These are phyloP conservation scores for Dactylonectria estremocensis DNA, from an alignment of 2,329 filamentous ascomycete species.

Conservation along the genomic window DNA sequence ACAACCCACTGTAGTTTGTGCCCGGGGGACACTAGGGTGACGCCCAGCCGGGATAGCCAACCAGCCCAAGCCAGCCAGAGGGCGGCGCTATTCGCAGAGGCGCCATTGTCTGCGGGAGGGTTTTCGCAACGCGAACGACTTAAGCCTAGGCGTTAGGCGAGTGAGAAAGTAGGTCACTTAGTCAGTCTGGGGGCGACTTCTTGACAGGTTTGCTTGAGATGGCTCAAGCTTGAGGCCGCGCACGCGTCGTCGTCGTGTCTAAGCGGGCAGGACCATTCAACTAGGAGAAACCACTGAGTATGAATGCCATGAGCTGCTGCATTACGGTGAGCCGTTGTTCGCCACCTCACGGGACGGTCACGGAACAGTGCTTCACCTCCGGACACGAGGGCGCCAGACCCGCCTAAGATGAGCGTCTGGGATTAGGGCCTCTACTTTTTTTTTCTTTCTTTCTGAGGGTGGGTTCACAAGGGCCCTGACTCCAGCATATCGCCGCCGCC, in stretches of 20 bases:
- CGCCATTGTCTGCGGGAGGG: slow-evolving; percentile 17
- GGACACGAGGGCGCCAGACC: slow-evolving; percentile 28
- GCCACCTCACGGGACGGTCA: slow-evolving; percentile 8
- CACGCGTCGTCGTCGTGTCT: slow-evolving; percentile 18
- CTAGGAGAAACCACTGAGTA: not conserved
- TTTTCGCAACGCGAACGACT: slow-evolving; percentile 25
- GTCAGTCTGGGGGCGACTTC: not conserved
- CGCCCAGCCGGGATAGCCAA: slow-evolving; percentile 26
- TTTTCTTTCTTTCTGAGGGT: slow-evolving; percentile 14
- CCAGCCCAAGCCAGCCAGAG: slow-evolving; percentile 28
- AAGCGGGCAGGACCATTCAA: slow-evolving; percentile 10
- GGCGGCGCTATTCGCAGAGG: slow-evolving; percentile 26
- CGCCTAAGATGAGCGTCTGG: slow-evolving; percentile 21
- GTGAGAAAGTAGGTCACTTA: too few species aligned
- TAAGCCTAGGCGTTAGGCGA: slow-evolving; percentile 6
- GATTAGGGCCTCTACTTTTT: slow-evolving; percentile 8
- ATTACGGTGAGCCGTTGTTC: slow-evolving; percentile 9
- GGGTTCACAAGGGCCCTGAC: slow-evolving; percentile 28
- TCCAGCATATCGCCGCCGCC: slow-evolving; percentile 32
- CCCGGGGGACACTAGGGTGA: slow-evolving; percentile 25
- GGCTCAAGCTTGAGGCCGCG: slow-evolving; percentile 14
- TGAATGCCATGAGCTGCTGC: not conserved
- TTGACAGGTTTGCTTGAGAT: slow-evolving; percentile 10
- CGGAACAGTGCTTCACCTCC: slow-evolving; percentile 27
- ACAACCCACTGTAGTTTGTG: slow-evolving; percentile 23